Evolutionary conservation across 2,329 filamentous ascomycete genomes (phyloP).

Genomic region (Stachybotrys chartarum): DNA sequence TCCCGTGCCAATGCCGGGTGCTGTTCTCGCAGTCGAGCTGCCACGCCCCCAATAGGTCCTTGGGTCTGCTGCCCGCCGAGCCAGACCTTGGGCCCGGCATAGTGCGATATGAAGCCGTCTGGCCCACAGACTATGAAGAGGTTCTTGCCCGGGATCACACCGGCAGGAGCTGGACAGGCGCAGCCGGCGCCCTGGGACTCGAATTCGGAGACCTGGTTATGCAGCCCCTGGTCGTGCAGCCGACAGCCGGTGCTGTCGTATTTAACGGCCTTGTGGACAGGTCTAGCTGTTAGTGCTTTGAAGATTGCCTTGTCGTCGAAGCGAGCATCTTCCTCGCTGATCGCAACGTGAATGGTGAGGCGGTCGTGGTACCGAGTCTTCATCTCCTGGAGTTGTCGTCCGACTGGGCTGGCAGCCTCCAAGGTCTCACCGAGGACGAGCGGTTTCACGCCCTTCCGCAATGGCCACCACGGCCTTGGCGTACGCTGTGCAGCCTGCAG

Average conservation of each 20-base stretch:
- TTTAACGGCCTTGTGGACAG: not conserved
- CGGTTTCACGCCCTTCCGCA: conserved; percentile 11
- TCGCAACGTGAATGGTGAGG: conserved; percentile 64
- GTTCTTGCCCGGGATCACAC: conserved; percentile 39
- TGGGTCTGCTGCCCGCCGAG: conserved; percentile 64
- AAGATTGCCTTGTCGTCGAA: conserved; percentile 50
- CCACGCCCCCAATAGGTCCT: conserved; percentile 63
- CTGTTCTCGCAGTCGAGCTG: conserved; percentile 51
- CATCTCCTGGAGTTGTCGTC: conserved; percentile 55
- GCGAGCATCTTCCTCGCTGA: conserved; percentile 70
- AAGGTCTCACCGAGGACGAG: conserved; percentile 12
- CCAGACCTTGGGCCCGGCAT: conserved; percentile 76
- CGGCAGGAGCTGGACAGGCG: conserved; percentile 14
- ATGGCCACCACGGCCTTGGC: conserved; percentile 15
- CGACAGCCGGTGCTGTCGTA: conserved; percentile 14
- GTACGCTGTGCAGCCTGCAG: conserved; percentile 25
- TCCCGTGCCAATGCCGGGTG: conserved; percentile 25
- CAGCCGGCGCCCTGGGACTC: conserved; percentile 16
- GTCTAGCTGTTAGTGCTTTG: conserved; percentile 14
- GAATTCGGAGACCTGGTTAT: conserved; percentile 22
- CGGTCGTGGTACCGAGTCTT: conserved; percentile 48
- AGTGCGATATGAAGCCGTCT: conserved; percentile 77
- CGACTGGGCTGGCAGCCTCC: conserved; percentile 38
- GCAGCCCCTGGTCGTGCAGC: conserved; percentile 22
- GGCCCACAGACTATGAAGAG: conserved; percentile 84